Evolutionary conservation across 169 alveolate species (phyloP).

Genomic region (Plasmodium vivax): DNA sequence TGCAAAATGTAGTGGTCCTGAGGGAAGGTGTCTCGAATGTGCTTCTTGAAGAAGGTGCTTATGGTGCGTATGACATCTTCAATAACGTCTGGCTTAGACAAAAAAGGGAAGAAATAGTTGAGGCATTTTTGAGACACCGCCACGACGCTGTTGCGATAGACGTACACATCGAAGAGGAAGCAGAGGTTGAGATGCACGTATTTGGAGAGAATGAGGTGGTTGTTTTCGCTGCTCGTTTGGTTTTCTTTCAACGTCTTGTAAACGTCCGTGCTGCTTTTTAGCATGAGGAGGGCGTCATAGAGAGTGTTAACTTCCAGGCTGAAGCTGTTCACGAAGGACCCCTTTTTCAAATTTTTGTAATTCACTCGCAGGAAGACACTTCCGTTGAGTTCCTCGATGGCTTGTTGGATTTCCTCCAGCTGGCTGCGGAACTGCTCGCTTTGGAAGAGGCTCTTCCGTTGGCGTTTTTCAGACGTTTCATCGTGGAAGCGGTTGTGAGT

Average conservation of each 20-base stretch:
- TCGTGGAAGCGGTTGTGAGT: not conserved
- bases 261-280: conserved; percentile 52
- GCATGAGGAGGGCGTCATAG: conserved; percentile 44
- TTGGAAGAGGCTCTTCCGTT: not conserved
- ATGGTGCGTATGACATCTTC: conserved; percentile 13
- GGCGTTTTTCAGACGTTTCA: not conserved
- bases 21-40: conserved; percentile 5
- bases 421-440: conserved; percentile 19
- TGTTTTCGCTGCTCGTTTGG: not conserved
- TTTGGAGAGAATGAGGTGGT: conserved; percentile 22
- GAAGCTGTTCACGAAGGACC: conserved; percentile 32
- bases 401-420: conserved; percentile 19
- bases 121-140: conserved; percentile 57
- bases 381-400: conserved; percentile 20
- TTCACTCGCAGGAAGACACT: conserved; percentile 56
- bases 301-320: conserved; percentile 47
- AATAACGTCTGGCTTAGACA: conserved; percentile 11
- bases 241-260: conserved; percentile 30
- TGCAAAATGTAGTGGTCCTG: conserved; percentile 30
- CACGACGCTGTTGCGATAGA: conserved; percentile 17
- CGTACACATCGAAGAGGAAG: conserved; percentile 46
- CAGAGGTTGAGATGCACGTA: conserved; percentile 63
- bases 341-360: conserved; percentile 24
- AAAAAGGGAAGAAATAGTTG: conserved; percentile 32
- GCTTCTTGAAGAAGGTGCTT: conserved; percentile 16